These are phyloP conservation scores for Didymella segeticola DNA, from an alignment of 2,329 filamentous ascomycete species.

Conservation along the genomic window DNA sequence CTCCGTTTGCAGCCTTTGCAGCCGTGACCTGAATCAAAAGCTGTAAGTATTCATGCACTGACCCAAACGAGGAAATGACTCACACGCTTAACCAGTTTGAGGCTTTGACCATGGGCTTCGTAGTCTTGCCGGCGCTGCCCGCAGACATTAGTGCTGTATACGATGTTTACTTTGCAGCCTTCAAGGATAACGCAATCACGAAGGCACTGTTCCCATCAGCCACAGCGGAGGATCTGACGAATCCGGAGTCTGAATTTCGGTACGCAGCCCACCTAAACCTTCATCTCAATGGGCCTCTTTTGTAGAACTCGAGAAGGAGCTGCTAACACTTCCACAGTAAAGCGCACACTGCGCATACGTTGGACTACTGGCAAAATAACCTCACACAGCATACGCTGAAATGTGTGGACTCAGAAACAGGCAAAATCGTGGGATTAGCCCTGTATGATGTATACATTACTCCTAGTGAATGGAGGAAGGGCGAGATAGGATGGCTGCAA, in stretches of 20 bases:
- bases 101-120: constrained; percentile 36
- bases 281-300: not conserved
- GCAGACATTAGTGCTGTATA: constrained; percentile 57
- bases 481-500: constrained; percentile 56
- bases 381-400: constrained; percentile 57
- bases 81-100: constrained; percentile 5
- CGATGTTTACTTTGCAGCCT: constrained; percentile 57
- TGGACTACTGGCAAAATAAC: constrained; percentile 50
- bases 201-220: constrained; percentile 52
- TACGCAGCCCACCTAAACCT: constrained; percentile 3
- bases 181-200: constrained; percentile 53
- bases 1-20: not conserved
- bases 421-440: constrained; percentile 57
- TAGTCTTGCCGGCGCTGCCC: constrained; percentile 55
- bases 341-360: constrained; percentile 52
- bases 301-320: too few species aligned
- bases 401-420: constrained; percentile 54
- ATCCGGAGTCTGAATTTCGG: constrained; percentile 34
- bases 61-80: not conserved
- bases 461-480: constrained; percentile 53
- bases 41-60: constrained; percentile 6
- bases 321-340: constrained; percentile 39
- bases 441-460: constrained; percentile 55
- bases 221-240: constrained; percentile 25
- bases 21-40: not conserved